Percentiles rank a stretch among this genome's conserved stretches.
Conservation (phyloP, 768 basidiomycete genomes). For the Termitomyces heimii region DNA sequence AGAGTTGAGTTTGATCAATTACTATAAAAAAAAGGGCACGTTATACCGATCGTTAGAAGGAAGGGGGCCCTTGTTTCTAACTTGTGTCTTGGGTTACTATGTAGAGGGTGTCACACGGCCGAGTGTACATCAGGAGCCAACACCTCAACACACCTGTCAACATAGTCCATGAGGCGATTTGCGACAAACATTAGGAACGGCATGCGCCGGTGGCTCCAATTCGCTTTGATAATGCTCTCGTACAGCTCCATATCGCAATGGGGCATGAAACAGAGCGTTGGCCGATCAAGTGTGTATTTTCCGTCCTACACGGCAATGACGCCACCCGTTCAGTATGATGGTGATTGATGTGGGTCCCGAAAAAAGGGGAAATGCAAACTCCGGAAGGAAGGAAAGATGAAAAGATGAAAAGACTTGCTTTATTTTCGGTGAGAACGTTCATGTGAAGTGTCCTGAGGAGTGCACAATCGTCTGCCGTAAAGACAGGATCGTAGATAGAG, state of each 20-base stretch:
- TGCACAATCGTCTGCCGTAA: conserved; percentile 52
- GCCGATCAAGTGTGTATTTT: conserved; percentile 26
- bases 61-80: conserved; percentile 47
- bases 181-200: conserved; percentile 51
- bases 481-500: conserved; percentile 68
- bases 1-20: not conserved
- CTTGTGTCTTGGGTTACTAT: conserved; percentile 48
- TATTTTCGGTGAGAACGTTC: conserved; percentile 34
- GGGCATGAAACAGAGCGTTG: conserved; percentile 73
- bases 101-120: conserved; percentile 1
- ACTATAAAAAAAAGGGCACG: not conserved
- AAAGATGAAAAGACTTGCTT: conserved; percentile 34
- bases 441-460: conserved; percentile 42
- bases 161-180: conserved; percentile 61
- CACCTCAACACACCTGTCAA: conserved; percentile 46
- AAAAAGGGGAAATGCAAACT: not conserved
- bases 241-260: conserved; percentile 73
- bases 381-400: not conserved
- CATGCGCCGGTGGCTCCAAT: conserved; percentile 47
- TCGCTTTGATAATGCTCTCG: conserved; percentile 55
- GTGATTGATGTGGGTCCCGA: not conserved
- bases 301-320: conserved; percentile 22
- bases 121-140: too few species aligned
- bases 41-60: conserved; percentile 48
- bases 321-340: not conserved